Evolutionary conservation across 169 alveolate genomes (phyloP).

Genomic region (Plasmodium coatneyi): DNA sequence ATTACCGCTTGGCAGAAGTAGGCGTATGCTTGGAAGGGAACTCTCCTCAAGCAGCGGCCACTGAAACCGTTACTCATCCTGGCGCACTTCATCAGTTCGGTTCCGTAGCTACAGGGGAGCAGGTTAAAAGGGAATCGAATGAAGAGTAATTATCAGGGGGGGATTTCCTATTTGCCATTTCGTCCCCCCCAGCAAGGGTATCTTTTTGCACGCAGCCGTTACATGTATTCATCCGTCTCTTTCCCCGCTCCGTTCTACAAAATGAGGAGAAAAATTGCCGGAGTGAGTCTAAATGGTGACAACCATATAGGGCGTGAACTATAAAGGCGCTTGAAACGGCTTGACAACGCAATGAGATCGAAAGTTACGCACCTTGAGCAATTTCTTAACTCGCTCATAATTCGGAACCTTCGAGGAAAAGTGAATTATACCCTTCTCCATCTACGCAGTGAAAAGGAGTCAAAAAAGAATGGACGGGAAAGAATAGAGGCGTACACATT

Average conservation of each 20-base stretch:
- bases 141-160: not conserved
- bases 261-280: not conserved
- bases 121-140: not conserved
- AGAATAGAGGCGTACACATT: not conserved
- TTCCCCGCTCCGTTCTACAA: slow-evolving; percentile 29
- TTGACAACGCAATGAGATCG: not conserved
- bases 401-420: slow-evolving; percentile 43
- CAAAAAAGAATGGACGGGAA: not conserved
- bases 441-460: slow-evolving; percentile 13
- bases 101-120: slow-evolving; percentile 28
- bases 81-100: slow-evolving; percentile 72
- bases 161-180: not conserved
- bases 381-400: slow-evolving; percentile 31
- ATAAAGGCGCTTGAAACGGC: not conserved
- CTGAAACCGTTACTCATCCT: slow-evolving; percentile 77
- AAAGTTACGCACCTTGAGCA: slow-evolving; percentile 14
- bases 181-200: not conserved
- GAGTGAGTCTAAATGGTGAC: not conserved
- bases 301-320: slow-evolving; percentile 1
- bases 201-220: slow-evolving; percentile 5
- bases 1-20: slow-evolving; percentile 76
- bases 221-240: slow-evolving; percentile 40
- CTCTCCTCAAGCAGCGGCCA: slow-evolving; percentile 85
- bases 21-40: slow-evolving; percentile 85
- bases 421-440: slow-evolving; percentile 55